Base-by-base conservation (phyloP, 768 basidiomycete genomes). In the Zangia roseola region DNA sequence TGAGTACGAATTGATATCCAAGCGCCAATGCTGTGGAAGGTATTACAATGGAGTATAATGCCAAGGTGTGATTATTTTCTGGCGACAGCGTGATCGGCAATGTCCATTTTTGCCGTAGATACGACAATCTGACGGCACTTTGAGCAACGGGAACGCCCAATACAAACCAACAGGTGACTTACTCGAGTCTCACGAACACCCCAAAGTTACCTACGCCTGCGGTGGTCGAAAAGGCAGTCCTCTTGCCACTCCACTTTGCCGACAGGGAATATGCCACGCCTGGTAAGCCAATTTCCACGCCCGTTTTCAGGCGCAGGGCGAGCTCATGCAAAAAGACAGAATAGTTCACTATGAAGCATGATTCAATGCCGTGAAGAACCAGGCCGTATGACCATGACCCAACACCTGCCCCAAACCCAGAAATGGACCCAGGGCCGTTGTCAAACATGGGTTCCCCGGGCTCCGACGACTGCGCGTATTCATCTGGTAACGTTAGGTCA, bases 161-260 rank as follows among this genome's bases (percentile, higher is more conserved):
- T 31, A 16, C 31, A 31, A 45, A 43, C 19, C 25, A 43, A 53
- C 37, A 48, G 21, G 9, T 6, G 23, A 28, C 65, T 62, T 57
- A 86, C 86, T 81, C 79, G 44, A 87, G 54, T 60, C 70, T 74
- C 50, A 84, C 63, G 25, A 77, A 64, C 41, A 86, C 74, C 10
- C 79, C 83, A 30, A 67, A 56, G 33, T 71, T 58, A 49, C 70
- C 74, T 38, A 80, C 61, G 36, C 73, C 71, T 33, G 81, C 70
- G 23, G 62, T 66, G 3, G 76, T 74, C 46, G 72, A 69, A 50
- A 83, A 64, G 53, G 75, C 69, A 40, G 63, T 69, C 26, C 62
- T 69, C 28, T 74, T 70, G 43, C 72, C 72, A 19, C 65, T 67
- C 83, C 84, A 87, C 36, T 68, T 68, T 50, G 78, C 73, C 45